Base-by-base conservation (phyloP, 139 green algal genomes). In the Chlorella sp. region DNA sequence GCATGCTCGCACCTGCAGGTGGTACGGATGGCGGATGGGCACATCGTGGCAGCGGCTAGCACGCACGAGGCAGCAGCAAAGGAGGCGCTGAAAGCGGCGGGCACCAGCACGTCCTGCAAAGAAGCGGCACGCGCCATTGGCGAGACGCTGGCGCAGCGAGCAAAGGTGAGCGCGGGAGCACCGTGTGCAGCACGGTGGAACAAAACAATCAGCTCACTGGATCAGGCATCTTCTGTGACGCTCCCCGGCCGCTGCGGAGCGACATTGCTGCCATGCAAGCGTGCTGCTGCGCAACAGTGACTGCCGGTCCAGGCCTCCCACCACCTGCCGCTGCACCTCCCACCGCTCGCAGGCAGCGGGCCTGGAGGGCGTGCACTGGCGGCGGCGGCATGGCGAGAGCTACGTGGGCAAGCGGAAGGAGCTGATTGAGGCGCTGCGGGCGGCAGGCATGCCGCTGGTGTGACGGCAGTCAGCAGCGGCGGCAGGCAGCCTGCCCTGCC, bases 391-490 rank as follows among this genome's bases (percentile, higher is more conserved):
- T 11, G 88, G 90, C 3, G 74, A 92, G 78, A 80, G 72, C n/a
- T 93, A 89, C 47, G 86, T 91, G 38, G 90, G 88, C 70, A 90
- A 85, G 81, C 64, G 90, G 25, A 86, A 82, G 18, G 71, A 78
- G 6, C 47, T 91, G 64, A 41, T 91, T 62, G 69, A 88, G 34
- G 65, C 74, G 78, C 64, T 88, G 44, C 78, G 87, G 57, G 63
- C 39, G 44, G 78, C 73, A 60, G 88, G 90, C 1, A 9, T 93
- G n/a, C 69, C 78, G 21, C 57, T 93, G 60, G 65, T 87, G 7
- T 90, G 30, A 41, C 5, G 1, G 7, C 5, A 7, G 44, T 25
- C n/a, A 16, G 30, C 26, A 17, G 63, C 63, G 7, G 23, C 60
- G 16, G 26, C 63, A 51, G n/a, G 69, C 69, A 36, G 20, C 11